Base-by-base conservation (phyloP, 768 basidiomycete species). In the Lactarius indigo region DNA sequence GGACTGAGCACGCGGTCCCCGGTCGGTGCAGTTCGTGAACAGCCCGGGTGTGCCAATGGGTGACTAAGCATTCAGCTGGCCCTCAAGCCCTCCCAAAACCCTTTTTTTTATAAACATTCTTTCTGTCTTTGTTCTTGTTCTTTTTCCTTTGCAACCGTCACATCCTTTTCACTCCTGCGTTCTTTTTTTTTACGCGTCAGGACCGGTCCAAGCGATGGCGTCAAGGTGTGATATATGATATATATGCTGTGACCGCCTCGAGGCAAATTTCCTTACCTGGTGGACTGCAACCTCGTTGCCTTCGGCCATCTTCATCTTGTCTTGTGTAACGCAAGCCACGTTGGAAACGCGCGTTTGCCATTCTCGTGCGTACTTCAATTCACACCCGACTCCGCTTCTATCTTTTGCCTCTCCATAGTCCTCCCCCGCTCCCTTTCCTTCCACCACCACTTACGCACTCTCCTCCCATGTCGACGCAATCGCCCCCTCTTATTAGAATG, bases 291-390 rank as follows among this genome's bases (percentile, higher is more conserved):
- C 70, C 70, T 70, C 70, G 61, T 70, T 70, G 70, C 64, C 59
- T 60, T 65, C 67, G 62, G 56, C 64, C 65, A 57, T 65, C 64
- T 44, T 56, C 68, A 57, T 61, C 64, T 68, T 44, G 60, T 63
- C 65, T 69, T 64, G 67, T 64, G 62, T 70, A 50, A 55, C 64
- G 15, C 57, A 65, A 62, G 68, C 70, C 70, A 70, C 70, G 70
- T 69, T 70, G 70, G 70, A 70, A 70, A 70, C 68, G 70, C 70
- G 70, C 17, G 70, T 70, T 64, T 65, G 54, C 60, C 58, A 55
- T 69, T 61, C 61, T 65, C 64, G 68, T 64, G 69, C 47, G 59
- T 70, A 70, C 70, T 69, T 69, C 64, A 59, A 64, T 64, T 62
- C 64, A 39, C 64, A 59, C 56, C 69, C 58, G 59, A 59, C 65